Conservation (phyloP, 257 asterid genomes). For the Datura wrightii region DNA sequence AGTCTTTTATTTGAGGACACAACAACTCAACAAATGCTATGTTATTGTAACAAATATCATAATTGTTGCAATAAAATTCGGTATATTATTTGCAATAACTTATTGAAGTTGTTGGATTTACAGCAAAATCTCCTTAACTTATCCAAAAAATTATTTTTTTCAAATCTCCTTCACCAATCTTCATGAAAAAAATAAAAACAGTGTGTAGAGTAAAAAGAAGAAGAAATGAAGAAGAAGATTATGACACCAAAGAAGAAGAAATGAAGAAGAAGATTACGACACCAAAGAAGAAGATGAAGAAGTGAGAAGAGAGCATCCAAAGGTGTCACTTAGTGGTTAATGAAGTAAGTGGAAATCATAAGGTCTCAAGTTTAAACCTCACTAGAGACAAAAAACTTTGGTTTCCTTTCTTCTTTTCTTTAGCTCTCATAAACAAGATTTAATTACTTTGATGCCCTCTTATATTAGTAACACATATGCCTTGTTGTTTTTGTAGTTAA, state of each 20-base stretch:
- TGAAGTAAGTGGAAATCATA: too few relatives aligned
- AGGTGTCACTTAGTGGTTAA: too few relatives aligned
- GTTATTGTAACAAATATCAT: slow-evolving; percentile 1
- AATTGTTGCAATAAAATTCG: neutral
- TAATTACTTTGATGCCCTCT: too few relatives aligned
- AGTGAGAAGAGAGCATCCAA: too few relatives aligned
- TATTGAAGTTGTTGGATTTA: neutral
- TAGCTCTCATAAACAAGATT: slow-evolving; percentile 2
- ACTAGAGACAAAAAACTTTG: neutral
- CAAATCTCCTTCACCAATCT: neutral
- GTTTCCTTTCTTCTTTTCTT: slow-evolving; percentile 3
- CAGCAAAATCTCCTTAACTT: neutral
- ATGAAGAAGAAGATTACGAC: too few relatives aligned
- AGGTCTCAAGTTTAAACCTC: too few relatives aligned
- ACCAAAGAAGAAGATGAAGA: too few relatives aligned
- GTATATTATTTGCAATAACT: neutral
- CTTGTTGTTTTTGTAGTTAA: too few relatives aligned
- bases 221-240: neutral
- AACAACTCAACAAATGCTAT: neutral
- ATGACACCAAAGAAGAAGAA: too few relatives aligned
- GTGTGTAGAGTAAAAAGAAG: neutral
- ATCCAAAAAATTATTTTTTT: neutral
- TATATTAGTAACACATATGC: too few relatives aligned
- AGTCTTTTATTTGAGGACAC: neutral
- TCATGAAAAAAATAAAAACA: neutral